Base-by-base conservation (phyloP, 495 filamentous ascomycete genomes). In the Poronia punctata region DNA sequence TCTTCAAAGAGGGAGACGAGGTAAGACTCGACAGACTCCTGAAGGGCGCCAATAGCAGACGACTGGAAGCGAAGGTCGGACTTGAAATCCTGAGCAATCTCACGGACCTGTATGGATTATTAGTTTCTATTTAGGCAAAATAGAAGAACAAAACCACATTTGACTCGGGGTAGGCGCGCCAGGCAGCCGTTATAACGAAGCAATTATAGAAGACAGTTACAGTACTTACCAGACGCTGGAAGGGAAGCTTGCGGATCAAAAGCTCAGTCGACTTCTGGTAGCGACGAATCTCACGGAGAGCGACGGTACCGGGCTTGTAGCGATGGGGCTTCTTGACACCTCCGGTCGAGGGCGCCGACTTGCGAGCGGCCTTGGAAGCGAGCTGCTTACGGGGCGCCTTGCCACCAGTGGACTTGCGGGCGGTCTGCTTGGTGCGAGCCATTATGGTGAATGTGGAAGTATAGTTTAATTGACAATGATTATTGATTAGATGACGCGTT, bases 241-340 rank as follows among this genome's bases (percentile, higher is more conserved):
- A 99, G 64, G 92, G 92, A 57, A 99, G 88, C 87, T 99, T 99
- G 82, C 92, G 92, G 82, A 99, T 99, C 59, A 99, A 71, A 47
- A 99, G 90, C 86, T 99, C 92, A 60, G 92, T 99, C 56, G 88
- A 95, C 82, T 99, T 99, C 82, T 99, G 92, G 83, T 99, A 99
- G 64, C 92, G 92, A 89, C 92, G 93, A 68, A 99, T 99, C 78
- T 99, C 92, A 90, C 92, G 92, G 59, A 99, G 92, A 89, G 92
- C 92, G 84, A 99, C 92, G 76, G 92, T 99, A 89, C 89, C 90
- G 66, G 92, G 92, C 90, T 97, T 99, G 69, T 99, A 99, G 59
- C 92, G 83, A 75, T 97, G 93, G 68, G 92, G 92, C 92, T 99
- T 99, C 93, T 99, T 99, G 84, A 99, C 92, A 72, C 76, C 76